Conservation (phyloP, 2,329 filamentous ascomycete genomes). For the Zymoseptoria brevis region DNA sequence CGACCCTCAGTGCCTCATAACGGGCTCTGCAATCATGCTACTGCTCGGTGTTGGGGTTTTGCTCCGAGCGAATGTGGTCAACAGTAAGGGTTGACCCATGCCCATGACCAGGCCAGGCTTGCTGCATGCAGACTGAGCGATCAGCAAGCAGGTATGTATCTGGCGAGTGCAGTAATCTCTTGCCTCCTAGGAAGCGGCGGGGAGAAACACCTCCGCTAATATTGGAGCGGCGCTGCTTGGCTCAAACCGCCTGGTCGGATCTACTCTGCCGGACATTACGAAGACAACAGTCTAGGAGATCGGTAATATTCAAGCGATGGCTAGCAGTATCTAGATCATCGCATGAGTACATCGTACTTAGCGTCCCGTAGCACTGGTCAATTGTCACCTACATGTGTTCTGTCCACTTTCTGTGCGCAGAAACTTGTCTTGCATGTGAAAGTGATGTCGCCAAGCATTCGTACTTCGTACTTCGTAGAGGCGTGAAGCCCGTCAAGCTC, state of each 20-base stretch:
- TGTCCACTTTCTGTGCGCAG: neutral
- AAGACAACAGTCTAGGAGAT: too few species aligned
- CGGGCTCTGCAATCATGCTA: neutral
- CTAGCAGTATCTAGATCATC: too few species aligned
- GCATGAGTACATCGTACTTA: too few species aligned
- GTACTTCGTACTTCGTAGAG: neutral
- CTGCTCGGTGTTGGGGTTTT: too few species aligned
- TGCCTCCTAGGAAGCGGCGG: neutral
- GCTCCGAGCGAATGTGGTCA: neutral
- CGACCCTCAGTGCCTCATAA: neutral
- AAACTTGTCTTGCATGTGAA: neutral
- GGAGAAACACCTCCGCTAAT: too few species aligned
- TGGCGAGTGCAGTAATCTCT: neutral
- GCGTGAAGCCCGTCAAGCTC: too few species aligned
- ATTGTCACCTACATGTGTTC: neutral
- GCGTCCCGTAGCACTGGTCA: too few species aligned
- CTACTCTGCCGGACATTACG: too few species aligned
- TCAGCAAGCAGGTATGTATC: neutral
- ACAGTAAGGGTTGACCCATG: neutral
- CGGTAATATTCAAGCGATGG: too few species aligned
- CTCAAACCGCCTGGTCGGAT: too few species aligned
- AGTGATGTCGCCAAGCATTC: neutral
- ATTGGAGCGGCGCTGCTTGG: too few species aligned
- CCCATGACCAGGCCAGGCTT: neutral
- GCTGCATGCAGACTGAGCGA: neutral